Conservation (phyloP, 805 yeast genomes). For the Candida verbasci region DNA sequence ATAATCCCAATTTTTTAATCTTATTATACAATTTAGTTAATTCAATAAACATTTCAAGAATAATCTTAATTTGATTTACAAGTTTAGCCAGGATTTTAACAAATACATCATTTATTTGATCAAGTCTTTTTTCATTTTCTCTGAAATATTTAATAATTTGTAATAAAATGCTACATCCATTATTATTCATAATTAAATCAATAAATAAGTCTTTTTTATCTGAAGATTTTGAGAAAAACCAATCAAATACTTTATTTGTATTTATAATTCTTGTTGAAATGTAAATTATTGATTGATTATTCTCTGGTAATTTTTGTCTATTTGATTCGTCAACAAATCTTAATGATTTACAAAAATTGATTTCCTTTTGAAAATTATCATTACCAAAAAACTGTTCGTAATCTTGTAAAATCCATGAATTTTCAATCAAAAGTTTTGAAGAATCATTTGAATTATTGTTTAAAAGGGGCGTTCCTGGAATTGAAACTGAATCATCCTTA, state of each 20-base stretch:
- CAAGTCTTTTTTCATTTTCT: background rate
- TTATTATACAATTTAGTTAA: conserved; percentile 2
- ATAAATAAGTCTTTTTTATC: conserved; percentile 4
- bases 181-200: conserved; percentile 9
- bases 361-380: conserved; percentile 5
- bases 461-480: background rate
- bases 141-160: conserved; percentile 8
- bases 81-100: conserved; percentile 8
- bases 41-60: conserved; percentile 4
- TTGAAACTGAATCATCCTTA: background rate
- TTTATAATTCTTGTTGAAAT: conserved; percentile 8
- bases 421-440: background rate
- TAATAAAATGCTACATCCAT: conserved; percentile 8
- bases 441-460: background rate
- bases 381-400: conserved; percentile 8
- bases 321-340: conserved; percentile 5
- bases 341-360: conserved; percentile 5
- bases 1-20: conserved; percentile 8
- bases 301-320: background rate
- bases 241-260: conserved; percentile 5
- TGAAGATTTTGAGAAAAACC: conserved; percentile 1
- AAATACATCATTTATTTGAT: conserved; percentile 2
- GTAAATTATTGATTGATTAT: conserved; percentile 4
- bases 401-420: conserved; percentile 9
- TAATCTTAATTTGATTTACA: conserved; percentile 3